phyloP scores from a whole-genome alignment of 208 protist genomes.

The Entamoeba dispar region DNA sequence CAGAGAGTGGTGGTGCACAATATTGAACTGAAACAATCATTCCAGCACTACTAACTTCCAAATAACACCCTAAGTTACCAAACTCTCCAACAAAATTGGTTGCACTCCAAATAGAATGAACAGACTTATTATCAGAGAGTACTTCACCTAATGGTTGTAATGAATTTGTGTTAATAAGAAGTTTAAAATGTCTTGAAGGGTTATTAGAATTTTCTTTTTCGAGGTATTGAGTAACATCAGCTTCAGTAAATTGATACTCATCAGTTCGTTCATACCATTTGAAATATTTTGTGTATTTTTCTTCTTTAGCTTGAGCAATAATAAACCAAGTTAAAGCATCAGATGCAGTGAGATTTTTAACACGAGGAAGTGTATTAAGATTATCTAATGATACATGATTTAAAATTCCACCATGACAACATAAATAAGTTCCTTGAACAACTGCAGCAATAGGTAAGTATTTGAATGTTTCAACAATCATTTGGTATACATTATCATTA shows the following conservation, averaged over 20 bases:
- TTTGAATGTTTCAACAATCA: conserved; percentile 14
- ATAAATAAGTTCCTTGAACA: background rate
- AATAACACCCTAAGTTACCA: background rate
- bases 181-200: background rate
- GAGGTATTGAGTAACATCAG: background rate
- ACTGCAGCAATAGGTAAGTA: background rate
- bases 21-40: background rate
- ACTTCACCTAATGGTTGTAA: background rate
- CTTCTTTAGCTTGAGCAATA: background rate
- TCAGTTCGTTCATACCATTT: background rate
- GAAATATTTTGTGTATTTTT: background rate
- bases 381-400: conserved; percentile 4
- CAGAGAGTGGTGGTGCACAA: background rate
- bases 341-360: background rate
- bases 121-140: background rate
- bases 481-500: conserved; percentile 5
- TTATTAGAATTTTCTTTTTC: background rate
- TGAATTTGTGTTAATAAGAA: background rate
- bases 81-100: background rate
- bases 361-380: background rate
- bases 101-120: background rate
- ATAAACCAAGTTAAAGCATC: background rate
- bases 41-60: background rate
- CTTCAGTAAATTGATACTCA: background rate
- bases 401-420: conserved; percentile 25